These are phyloP conservation scores for Phytophthora nicotianae DNA, from an alignment of 352 stramenopile genomes.

Conservation along the genomic window DNA sequence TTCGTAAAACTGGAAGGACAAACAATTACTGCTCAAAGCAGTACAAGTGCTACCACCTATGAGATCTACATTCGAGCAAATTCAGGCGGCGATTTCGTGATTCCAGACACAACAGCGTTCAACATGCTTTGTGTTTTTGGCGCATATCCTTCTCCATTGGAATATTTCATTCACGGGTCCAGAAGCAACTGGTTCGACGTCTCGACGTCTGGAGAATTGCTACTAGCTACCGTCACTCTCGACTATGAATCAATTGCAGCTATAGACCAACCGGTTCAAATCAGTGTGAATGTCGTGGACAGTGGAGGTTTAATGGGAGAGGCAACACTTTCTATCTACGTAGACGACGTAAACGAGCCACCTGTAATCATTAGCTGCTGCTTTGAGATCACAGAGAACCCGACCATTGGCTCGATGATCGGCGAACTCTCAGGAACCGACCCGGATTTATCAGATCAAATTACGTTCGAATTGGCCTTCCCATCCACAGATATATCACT, in stretches of 20 bases:
- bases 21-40: constrained; percentile 33
- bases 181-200: constrained; percentile 30
- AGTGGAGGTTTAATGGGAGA: constrained; percentile 44
- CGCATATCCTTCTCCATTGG: constrained; percentile 26
- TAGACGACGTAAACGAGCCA: constrained; percentile 63
- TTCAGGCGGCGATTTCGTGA: constrained; percentile 5
- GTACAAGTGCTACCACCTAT: constrained; percentile 32
- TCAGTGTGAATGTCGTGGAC: constrained; percentile 44
- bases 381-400: constrained; percentile 58
- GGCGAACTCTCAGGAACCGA: constrained; percentile 41
- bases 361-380: constrained; percentile 34
- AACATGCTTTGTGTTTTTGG: constrained; percentile 34
- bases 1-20: constrained; percentile 19
- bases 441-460: constrained; percentile 40
- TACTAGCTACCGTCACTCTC: constrained; percentile 26
- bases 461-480: constrained; percentile 33
- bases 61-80: constrained; percentile 25
- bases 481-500: constrained; percentile 44
- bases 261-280: constrained; percentile 25
- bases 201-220: constrained; percentile 28
- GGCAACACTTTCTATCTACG: constrained; percentile 35
- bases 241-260: constrained; percentile 46
- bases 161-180: constrained; percentile 33
- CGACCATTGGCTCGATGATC: constrained; percentile 44
- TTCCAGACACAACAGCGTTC: constrained; percentile 9